Evolutionary conservation across 177 flowering plant genomes (phyloP), one percentile per base, ranked within the genome.

Genomic region (Telopea speciosissima): DNA sequence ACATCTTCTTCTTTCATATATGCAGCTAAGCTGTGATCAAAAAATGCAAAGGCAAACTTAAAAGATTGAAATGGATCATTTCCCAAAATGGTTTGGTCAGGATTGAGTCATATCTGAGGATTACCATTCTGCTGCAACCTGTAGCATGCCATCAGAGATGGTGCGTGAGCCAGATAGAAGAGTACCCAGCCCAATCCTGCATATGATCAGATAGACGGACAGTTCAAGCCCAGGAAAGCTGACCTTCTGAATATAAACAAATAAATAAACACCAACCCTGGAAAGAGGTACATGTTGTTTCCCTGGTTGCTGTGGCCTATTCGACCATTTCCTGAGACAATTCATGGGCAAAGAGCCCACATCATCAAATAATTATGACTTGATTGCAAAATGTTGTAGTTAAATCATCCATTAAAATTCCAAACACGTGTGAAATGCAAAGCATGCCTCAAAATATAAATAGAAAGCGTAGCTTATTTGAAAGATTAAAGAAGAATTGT

Each of bases 281-380:
- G 98, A 71, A 93, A 93, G 36, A 93, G 96, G 77, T 89, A 95
- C 99, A 95, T 93, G 82, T 93, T 95, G 83, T 95, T 95, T 74
- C 96, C 99, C 74, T 95, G 99, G 84, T 95, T 95, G 85, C 92
- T 83, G 82, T 87, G 95, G 61, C 99, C 99, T 77, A 86, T 75
- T 62, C 70, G 79, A 72, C 98, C 98, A 81, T 90, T 86, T 77
- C 94, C 99, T 94, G 88, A n/a, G 45, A 33, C 52, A 73, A 54
- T 70, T 21, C 31, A 28, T 0, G 40, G 40, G 9, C 49, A 36
- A 67, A 59, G 72, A 22, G 24, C 65, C 52, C 22, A 1, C 40
- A 63, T n/a, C 4, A 68, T 11, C 24, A 12, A 8, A 68, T 26
- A 49, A 49, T 3, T 36, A 6, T 36, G 40, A 36, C 8, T 36